Percentiles rank a stretch among this genome's conserved stretches.
Conservation (phyloP, 495 filamentous ascomycete species). For the Xylaria telfairii region DNA sequence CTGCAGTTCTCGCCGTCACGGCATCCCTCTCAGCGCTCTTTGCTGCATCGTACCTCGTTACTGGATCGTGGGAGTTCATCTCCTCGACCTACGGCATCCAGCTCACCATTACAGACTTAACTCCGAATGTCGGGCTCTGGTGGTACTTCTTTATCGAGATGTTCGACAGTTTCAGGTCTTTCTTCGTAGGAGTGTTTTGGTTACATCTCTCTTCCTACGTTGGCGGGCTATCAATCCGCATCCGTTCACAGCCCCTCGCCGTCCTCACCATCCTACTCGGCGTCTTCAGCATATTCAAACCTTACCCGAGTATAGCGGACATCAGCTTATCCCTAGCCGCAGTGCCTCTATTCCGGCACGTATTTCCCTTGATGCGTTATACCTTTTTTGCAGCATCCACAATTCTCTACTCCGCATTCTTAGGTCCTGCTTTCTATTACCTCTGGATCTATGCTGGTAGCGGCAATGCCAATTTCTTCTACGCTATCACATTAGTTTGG, state of each 20-base stretch:
- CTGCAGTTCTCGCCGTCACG: conserved; percentile 55
- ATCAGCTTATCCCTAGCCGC: conserved; percentile 81
- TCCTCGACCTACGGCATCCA: conserved; percentile 90
- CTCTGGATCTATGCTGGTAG: conserved; percentile 98
- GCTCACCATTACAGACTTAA: conserved; percentile 87
- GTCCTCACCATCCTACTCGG: conserved; percentile 82
- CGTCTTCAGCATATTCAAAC: conserved; percentile 91
- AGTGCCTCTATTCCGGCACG: conserved; percentile 86
- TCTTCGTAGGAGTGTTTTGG: conserved; percentile 98
- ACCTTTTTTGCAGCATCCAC: conserved; percentile 83
- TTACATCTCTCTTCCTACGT: conserved; percentile 90
- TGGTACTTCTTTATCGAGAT: conserved; percentile 99
- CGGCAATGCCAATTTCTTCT: conserved; percentile 99
- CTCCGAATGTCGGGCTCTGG: conserved; percentile 95
- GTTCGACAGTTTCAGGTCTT: conserved; percentile 96
- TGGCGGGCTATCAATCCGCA: conserved; percentile 77
- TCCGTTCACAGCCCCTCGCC: conserved; percentile 85
- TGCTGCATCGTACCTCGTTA: conserved; percentile 73
- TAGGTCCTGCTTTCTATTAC: conserved; percentile 95
- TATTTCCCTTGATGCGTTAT: conserved; percentile 96
- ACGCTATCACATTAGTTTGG: conserved; percentile 98
- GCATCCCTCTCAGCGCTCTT: conserved; percentile 63
- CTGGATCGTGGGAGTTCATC: conserved; percentile 84
- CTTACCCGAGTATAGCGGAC: conserved; percentile 91
- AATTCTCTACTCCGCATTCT: conserved; percentile 82